Percentiles rank a stretch among this genome's conserved stretches.
These are phyloP conservation scores for Metarhizium anisopliae DNA, from an alignment of 2,329 filamentous ascomycete species.

Conservation along the genomic window DNA sequence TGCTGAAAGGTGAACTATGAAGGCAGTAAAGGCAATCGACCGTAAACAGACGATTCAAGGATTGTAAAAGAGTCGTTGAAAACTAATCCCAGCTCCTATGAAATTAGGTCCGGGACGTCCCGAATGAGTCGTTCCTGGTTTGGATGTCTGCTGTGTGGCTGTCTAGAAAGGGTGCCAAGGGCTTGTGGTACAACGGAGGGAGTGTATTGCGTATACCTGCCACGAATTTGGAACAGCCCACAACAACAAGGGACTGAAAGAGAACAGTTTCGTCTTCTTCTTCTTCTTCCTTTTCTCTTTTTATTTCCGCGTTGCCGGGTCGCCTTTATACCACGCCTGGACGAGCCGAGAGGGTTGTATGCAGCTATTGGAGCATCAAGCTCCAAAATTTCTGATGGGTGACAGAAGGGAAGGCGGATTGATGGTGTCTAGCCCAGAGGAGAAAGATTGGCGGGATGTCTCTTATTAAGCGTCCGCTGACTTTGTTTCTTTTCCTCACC, in stretches of 20 bases:
- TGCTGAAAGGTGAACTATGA: not conserved
- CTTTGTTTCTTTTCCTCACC: conserved; percentile 6
- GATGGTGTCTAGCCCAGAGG: not conserved
- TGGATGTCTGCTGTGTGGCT: not conserved
- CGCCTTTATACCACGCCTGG: not conserved
- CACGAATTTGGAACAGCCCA: not conserved
- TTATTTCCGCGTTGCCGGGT: not conserved
- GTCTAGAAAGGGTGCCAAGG: not conserved
- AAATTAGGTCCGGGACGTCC: not conserved
- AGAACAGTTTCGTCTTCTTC: not conserved
- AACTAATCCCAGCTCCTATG: not conserved
- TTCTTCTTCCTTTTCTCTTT: not conserved
- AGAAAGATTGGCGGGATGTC: conserved; percentile 1
- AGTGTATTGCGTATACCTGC: not conserved
- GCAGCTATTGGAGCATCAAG: not conserved
- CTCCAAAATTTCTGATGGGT: not conserved
- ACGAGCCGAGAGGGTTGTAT: not conserved
- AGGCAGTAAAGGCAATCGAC: not conserved
- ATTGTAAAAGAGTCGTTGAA: not conserved
- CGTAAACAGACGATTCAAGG: not conserved
- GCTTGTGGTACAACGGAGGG: not conserved
- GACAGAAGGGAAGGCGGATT: not conserved
- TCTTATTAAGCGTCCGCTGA: conserved; percentile 5
- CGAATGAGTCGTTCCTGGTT: not conserved
- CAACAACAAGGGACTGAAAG: not conserved